A percentile compares a stretch with the other conserved stretches of the same genome.
Evolutionary conservation across 1,284 basidiomycete genomes (phyloP).

Genomic region (Ustilago bromivora): DNA sequence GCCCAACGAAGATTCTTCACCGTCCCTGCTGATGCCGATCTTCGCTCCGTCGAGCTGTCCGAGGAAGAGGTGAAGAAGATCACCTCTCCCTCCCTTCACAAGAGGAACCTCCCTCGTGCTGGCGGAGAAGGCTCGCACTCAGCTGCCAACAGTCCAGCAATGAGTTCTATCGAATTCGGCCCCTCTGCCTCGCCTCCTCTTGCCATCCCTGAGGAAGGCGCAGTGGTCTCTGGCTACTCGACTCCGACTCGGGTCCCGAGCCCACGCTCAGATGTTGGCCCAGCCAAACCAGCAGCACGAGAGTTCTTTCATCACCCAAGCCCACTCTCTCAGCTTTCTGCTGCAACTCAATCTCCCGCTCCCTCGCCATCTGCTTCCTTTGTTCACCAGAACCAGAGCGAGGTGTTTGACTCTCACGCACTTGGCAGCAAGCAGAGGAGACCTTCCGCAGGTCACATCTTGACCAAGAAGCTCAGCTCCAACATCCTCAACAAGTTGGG

Average conservation of each 20-base stretch:
- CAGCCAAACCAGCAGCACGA: conserved; percentile 21
- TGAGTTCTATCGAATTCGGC: conserved; percentile 8
- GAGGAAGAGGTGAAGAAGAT: conserved; percentile 34
- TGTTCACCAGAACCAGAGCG: background rate
- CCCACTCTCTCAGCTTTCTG: conserved; percentile 41
- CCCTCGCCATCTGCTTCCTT: background rate
- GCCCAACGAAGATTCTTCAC: conserved; percentile 45
- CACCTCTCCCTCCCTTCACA: background rate
- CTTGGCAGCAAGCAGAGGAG: conserved; percentile 13
- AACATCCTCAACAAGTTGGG: conserved; percentile 37
- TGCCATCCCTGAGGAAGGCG: conserved; percentile 15
- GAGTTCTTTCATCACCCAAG: conserved; percentile 38
- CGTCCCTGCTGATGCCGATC: conserved; percentile 47
- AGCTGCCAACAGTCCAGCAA: conserved; percentile 8
- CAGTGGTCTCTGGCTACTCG: conserved; percentile 26
- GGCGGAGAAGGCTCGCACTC: background rate
- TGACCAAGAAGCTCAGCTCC: conserved; percentile 44
- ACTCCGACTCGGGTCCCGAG: conserved; percentile 27
- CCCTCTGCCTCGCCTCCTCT: conserved; percentile 17
- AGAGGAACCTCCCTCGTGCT: background rate
- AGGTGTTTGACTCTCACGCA: background rate
- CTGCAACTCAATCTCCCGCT: conserved; percentile 9
- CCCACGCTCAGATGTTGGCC: conserved; percentile 20
- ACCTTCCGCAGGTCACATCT: conserved; percentile 31
- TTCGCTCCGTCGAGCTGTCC: conserved; percentile 43